Evolutionary conservation across 1,284 basidiomycete genomes (phyloP).

Genomic region (Apiotrichum akiyoshidainum): DNA sequence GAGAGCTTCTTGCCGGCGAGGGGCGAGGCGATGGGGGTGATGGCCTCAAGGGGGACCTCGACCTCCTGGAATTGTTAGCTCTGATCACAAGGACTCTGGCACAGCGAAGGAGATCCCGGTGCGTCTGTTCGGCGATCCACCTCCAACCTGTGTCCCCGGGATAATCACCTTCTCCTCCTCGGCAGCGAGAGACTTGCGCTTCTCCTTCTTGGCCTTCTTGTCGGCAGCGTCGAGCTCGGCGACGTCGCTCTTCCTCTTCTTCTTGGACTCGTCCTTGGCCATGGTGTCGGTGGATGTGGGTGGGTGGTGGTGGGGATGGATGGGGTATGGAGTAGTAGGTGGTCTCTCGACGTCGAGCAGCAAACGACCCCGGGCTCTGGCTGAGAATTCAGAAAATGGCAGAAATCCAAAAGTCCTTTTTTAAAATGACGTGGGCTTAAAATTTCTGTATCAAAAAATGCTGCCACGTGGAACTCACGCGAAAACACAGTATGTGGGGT

Average conservation of each 20-base stretch:
- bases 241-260: slow-evolving; percentile 52
- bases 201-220: slow-evolving; percentile 54
- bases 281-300: slow-evolving; percentile 28
- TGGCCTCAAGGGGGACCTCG: slow-evolving; percentile 69
- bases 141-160: background rate
- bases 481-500: background rate
- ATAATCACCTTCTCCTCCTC: slow-evolving; percentile 39
- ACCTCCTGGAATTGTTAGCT: slow-evolving; percentile 43
- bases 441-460: background rate
- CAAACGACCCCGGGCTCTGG: background rate
- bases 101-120: too few species aligned
- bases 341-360: background rate
- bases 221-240: slow-evolving; percentile 37
- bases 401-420: slow-evolving; percentile 17
- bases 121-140: too few species aligned
- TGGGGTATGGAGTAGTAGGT: background rate
- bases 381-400: slow-evolving; percentile 5
- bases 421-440: slow-evolving; percentile 1
- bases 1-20: slow-evolving; percentile 85
- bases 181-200: slow-evolving; percentile 49
- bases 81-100: too few species aligned
- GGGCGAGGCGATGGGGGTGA: slow-evolving; percentile 85
- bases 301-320: slow-evolving; percentile 4
- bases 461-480: background rate
- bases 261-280: slow-evolving; percentile 52